Base-by-base conservation (phyloP, 106 monocot genomes). In the Posidonia australis region DNA sequence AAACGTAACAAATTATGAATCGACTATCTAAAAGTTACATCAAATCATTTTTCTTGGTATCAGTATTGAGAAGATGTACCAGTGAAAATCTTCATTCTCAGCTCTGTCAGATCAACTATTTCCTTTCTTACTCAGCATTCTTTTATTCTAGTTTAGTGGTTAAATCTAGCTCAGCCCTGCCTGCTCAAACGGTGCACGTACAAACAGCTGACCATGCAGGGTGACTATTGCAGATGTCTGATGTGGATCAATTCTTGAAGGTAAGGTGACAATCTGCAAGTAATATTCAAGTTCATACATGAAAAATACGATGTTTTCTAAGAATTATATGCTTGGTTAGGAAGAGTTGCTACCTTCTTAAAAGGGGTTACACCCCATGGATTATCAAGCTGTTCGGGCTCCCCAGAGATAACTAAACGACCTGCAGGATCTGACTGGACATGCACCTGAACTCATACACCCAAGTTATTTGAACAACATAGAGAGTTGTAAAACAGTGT, bases 371-470 rank as follows among this genome's bases (percentile, higher is more conserved):
- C 74, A 5, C 74, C 74, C 74, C 74, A 74, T 19, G 74, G 74
- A 42, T 74, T 74, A 67, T 74, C 74, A 18, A 29, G 67, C 42
- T 74, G 67, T 58, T 74, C 74, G 10, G 74, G 74, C 59, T 74
- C 67, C 36, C 74, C 74, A 61, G 74, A 74, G 29, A 74, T 67
- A 6, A 67, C 67, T 24, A 74, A 60, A n/a, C 74, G 67, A 29
- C 74, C 74, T 16, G 74, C 74, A 14, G 74, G 60, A 67, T 74
- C 74, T 11, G 74, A 74, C 60, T 74, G 74, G 28, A 74, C 74
- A 42, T 74, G 74, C 20, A 74, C 74, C 74, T 74, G 67, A 57
- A 66, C 26, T 29, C 18, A 58, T 13, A 31, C 9, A n/a, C 26
- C 54, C 14, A 27, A 26, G 23, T 26, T 58, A 25, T 10, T 26